Base-by-base conservation (phyloP, 2,329 filamentous ascomycete species). In the Xylariaceae sp. region DNA sequence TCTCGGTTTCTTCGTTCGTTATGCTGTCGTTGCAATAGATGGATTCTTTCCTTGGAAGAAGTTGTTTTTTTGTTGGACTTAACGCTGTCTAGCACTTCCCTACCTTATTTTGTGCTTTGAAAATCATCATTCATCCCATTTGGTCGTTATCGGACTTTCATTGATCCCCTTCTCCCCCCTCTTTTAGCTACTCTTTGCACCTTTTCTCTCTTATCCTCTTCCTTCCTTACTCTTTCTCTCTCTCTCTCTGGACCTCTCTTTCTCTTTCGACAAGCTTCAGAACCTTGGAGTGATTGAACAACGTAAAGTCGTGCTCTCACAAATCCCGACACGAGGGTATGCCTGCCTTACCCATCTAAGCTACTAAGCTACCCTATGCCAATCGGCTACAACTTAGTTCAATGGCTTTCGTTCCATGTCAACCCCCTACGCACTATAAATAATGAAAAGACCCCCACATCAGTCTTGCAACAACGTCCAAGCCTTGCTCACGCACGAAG, bases 281-380 rank as follows among this genome's bases (percentile, higher is more conserved):
- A 49, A 59, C 61, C 18, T 51, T 30, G 23, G 34, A 55, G 56
- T 53, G 49, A 57, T 55, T 23, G 35, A 51, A 51, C 17, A 55
- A 57, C 47, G 53, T 51, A 59, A 30, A 53, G 48, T 39, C 37
- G 56, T 57, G 44, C 56, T 55, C 48, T 55, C 44, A 51, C 44
- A 59, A 57, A 58, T 56, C 55, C 54, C 23, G 23, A 56, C 57
- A 48, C 35, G 50, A 53, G 56, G 61, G 53, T 18, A 37, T 55
- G 54, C 56, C 51, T 55, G 48, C 57, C 53, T 58, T 35, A 61
- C 58, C 54, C 23, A 30, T 30, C 23, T 30, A 30, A 30, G 23
- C 37, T 42, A 9, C 9, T 63, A 59, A 64, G 54, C 56, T 58
- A 60, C n/a, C 55, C 34, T 55, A 57, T 63, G 57, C 58, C 58